Conservation (phyloP, 2,329 filamentous ascomycete genomes). For the Sporothrix pseudoabietina region DNA sequence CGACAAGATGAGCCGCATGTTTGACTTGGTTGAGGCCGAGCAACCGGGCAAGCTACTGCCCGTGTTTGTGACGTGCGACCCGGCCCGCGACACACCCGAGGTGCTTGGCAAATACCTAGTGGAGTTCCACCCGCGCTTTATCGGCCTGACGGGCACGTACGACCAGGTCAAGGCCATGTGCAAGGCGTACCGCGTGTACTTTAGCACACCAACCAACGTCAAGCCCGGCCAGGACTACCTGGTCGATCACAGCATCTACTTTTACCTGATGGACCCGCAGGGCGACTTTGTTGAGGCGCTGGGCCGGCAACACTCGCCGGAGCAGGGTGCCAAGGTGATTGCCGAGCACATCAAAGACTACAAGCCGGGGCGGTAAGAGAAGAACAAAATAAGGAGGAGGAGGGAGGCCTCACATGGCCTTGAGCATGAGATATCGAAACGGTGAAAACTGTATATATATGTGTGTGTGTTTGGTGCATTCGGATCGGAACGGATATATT, state of each 20-base stretch:
- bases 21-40: conserved; percentile 67
- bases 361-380: conserved; percentile 36
- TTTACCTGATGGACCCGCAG: conserved; percentile 98
- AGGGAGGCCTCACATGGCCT: background rate
- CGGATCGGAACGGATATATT: background rate
- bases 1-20: conserved; percentile 98
- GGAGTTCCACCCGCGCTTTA: conserved; percentile 85
- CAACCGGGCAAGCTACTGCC: conserved; percentile 63
- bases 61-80: conserved; percentile 95
- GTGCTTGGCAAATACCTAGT: conserved; percentile 82
- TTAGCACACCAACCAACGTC: conserved; percentile 85
- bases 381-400: too few species aligned
- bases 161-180: conserved; percentile 92
- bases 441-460: background rate
- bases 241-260: conserved; percentile 99
- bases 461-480: conserved; percentile 14
- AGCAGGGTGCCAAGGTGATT: conserved; percentile 82
- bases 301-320: conserved; percentile 88
- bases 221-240: conserved; percentile 94
- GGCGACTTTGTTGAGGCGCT: conserved; percentile 98
- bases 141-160: conserved; percentile 91
- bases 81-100: conserved; percentile 81
- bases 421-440: background rate
- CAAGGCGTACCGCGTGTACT: conserved; percentile 96
- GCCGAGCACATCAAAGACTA: conserved; percentile 76